Conservation (phyloP, 1,284 basidiomycete species). For the Ganoderma sp. region DNA sequence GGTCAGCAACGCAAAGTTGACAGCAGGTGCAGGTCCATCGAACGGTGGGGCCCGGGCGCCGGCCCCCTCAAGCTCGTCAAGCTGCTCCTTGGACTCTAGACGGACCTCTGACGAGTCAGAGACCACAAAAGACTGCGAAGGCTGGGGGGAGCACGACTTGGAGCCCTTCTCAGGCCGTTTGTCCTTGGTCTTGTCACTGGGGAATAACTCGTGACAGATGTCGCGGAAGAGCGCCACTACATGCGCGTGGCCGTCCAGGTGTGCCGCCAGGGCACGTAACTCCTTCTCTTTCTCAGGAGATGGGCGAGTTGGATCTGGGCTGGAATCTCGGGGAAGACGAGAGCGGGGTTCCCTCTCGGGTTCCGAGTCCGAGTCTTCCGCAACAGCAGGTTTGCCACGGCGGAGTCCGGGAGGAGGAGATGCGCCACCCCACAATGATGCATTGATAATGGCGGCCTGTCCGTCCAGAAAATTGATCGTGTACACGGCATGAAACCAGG, state of each 20-base stretch:
- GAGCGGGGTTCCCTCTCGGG: too few relatives aligned
- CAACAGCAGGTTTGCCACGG: not conserved
- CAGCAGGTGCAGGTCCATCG: not conserved
- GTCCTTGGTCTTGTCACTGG: not conserved
- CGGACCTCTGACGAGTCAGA: not conserved
- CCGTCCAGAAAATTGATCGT: not conserved
- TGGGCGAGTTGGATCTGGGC: too few relatives aligned
- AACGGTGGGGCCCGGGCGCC: not conserved
- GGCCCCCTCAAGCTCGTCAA: not conserved
- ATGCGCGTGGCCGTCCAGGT: not conserved
- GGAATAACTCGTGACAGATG: not conserved
- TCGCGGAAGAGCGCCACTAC: not conserved
- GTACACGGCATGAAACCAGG: slow-evolving; percentile 11
- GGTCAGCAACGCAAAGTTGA: too few relatives aligned
- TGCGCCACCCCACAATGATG: too few relatives aligned
- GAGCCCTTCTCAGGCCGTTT: not conserved
- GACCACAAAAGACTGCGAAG: not conserved
- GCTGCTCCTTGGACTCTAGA: not conserved
- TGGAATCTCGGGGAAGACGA: too few relatives aligned
- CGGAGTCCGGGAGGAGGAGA: not conserved
- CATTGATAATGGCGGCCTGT: not conserved
- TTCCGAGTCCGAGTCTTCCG: too few relatives aligned
- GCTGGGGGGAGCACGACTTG: not conserved
- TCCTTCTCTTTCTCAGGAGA: not conserved
- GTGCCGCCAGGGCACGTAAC: not conserved